Conservation (phyloP, 106 monocot species). For the Acanthochlamys bracteata region DNA sequence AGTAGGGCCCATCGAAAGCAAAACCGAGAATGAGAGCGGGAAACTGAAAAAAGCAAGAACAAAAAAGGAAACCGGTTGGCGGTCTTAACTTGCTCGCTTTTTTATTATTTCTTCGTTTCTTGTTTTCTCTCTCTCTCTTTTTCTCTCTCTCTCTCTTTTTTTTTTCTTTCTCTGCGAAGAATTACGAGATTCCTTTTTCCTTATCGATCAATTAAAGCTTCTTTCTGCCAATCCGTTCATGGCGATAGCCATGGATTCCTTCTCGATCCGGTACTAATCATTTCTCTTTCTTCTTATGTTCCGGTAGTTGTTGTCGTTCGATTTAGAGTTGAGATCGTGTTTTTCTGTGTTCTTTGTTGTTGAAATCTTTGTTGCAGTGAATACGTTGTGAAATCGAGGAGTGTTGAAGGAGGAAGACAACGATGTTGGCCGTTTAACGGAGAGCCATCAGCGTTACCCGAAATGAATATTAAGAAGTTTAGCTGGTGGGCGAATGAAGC, state of each 20-base stretch:
- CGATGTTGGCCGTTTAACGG: conserved; percentile 28
- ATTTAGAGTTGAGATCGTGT: not conserved
- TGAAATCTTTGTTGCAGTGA: conserved; percentile 3
- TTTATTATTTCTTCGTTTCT: not conserved
- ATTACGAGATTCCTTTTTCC: not conserved
- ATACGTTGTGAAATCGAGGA: conserved; percentile 28
- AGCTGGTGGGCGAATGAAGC: conserved; percentile 45
- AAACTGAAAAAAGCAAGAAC: not conserved
- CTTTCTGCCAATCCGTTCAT: not conserved
- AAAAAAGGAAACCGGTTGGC: conserved; percentile 3
- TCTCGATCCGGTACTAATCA: conserved; percentile 23
- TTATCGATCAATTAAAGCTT: not conserved
- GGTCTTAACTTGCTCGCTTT: not conserved
- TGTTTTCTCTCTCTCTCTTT: not conserved
- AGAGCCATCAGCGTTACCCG: conserved; percentile 8
- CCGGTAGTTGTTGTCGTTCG: not conserved
- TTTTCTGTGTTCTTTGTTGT: not conserved
- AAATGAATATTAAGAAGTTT: conserved; percentile 28
- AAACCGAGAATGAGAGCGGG: conserved; percentile 18
- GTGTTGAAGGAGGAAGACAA: conserved; percentile 5
- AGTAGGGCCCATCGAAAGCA: not conserved
- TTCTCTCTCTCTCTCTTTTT: not conserved
- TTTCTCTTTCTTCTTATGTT: not conserved
- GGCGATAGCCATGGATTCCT: conserved; percentile 17
- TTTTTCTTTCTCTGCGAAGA: not conserved